Evolutionary conservation across 148 eudicot genomes (phyloP), one percentile per base, ranked within the genome.

Genomic region (Spergularia bocconei): DNA sequence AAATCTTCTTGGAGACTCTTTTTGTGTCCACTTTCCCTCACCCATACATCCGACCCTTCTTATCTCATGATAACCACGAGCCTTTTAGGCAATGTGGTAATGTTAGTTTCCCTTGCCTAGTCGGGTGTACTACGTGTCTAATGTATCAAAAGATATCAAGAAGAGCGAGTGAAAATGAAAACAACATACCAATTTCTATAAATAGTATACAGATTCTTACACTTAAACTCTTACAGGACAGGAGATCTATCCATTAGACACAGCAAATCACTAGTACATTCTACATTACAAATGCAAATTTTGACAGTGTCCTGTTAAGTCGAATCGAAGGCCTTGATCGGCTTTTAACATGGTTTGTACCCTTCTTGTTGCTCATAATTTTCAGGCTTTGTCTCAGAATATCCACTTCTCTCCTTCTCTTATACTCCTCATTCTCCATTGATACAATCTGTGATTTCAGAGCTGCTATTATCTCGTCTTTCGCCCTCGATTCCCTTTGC

Each of bases 301-400:
- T 75, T 13, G 71, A 38, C 6, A 76, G 36, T 67, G 55, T 58
- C 72, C 70, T 64, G 21, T 69, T 64, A 29, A 64, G 69, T 7
- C 56, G 67, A 9, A 70, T 19, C 16, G 29, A 63, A 17, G 62
- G 19, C 71, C 17, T 76, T 5, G 81, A 67, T 1, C 56, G 78
- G 38, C 79, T 70, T 52, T 74, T 79, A 67, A 75, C 71, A 17
- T 59, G 54, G 36, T 78, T 54, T 38, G 75, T 74, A 75, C 72
- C 80, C 65, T 76, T 88, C 62, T 55, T 75, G 19, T 36, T 84
- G 82, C 81, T 80, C 86, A 90, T 83, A 47, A 91, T 91, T 75
- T 75, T 83, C 86, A 90, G 80, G 75, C 94, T 90, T 74, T 90
- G 97, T 66, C 83, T 88, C 9, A 88, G 77, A 55, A 91, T 90